phyloP scores from a whole-genome alignment of 495 filamentous ascomycete species.

The Xylaria venustula region DNA sequence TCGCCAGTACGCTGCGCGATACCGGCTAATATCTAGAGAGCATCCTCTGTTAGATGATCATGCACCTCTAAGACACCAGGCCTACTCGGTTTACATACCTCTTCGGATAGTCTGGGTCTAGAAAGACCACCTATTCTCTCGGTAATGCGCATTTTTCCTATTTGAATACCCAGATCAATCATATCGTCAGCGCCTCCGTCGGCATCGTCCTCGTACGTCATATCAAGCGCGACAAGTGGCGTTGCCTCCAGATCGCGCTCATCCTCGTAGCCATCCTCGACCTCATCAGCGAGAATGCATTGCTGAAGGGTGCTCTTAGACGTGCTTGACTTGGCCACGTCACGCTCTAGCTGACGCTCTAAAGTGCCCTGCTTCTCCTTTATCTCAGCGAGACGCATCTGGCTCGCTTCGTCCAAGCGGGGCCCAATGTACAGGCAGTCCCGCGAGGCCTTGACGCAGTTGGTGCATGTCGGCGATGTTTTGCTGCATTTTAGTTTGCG shows the following conservation, averaged over 20 bases:
- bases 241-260: slow-evolving; percentile 53
- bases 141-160: slow-evolving; percentile 70
- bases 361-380: slow-evolving; percentile 69
- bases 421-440: slow-evolving; percentile 66
- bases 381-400: slow-evolving; percentile 62
- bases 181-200: slow-evolving; percentile 58
- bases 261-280: slow-evolving; percentile 46
- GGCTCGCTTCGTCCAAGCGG: slow-evolving; percentile 58
- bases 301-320: slow-evolving; percentile 28
- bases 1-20: slow-evolving; percentile 12
- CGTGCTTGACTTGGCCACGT: slow-evolving; percentile 41
- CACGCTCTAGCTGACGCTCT: slow-evolving; percentile 59
- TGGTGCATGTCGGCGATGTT: slow-evolving; percentile 62
- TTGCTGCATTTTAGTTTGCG: slow-evolving; percentile 84
- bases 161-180: slow-evolving; percentile 65
- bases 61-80: slow-evolving; percentile 6
- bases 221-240: slow-evolving; percentile 57
- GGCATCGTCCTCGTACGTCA: slow-evolving; percentile 61
- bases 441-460: slow-evolving; percentile 60
- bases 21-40: slow-evolving; percentile 29
- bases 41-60: slow-evolving; percentile 3
- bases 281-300: slow-evolving; percentile 44
- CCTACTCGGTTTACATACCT: slow-evolving; percentile 43
- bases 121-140: slow-evolving; percentile 65
- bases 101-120: slow-evolving; percentile 61